Base-by-base conservation (phyloP, 2,329 filamentous ascomycete species). In the Penicillium sp. region DNA sequence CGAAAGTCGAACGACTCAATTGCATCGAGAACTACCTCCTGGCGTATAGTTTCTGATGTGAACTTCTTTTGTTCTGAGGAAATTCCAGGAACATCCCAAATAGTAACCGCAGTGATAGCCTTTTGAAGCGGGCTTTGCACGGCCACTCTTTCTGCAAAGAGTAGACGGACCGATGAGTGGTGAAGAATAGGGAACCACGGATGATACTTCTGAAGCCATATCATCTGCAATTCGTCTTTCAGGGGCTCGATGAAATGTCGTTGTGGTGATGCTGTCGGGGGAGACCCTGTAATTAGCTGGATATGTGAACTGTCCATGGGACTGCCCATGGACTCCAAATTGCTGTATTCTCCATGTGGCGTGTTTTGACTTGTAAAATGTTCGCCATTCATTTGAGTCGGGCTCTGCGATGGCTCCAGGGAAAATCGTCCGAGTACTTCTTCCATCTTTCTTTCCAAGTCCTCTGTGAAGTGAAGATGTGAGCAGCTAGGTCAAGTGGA, bases 161-260 rank as follows among this genome's bases (percentile, higher is more conserved):
- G 7, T 15, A 21, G 12, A n/a, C 10, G 21, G 4, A 41, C 20
- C 12, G 37, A 41, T 24, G 37, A 21, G 20, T 24, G 37, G 24
- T 41, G 37, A 15, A 41, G 37, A 26, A 41, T 41, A n/a, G 37
- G 37, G 21, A 24, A 41, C 37, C 37, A 41, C 17, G 21, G 37
- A 8, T 41, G 37, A 41, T 41, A 41, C 10, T 24, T 21, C 24
- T 41, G 37, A 12, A 24, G 12, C 37, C 37, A 41, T 20, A 41
- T 10, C 20, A 41, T 41, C 37, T 27, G 26, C 26, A 27, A 10
- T 41, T 21, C 10, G 21, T n/a, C 17, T 13, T 10, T 6, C 10
- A 27, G 26, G 7, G 26, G 26, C 26, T 27, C 26, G 10, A 27
- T 27, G 26, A 27, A 10, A 27, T 7, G 26, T 7, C 10, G 7